Evolutionary conservation across 2,329 filamentous ascomycete species (phyloP), one percentile per base, ranked within the genome.

Genomic region (Colletotrichum kahawae): DNA sequence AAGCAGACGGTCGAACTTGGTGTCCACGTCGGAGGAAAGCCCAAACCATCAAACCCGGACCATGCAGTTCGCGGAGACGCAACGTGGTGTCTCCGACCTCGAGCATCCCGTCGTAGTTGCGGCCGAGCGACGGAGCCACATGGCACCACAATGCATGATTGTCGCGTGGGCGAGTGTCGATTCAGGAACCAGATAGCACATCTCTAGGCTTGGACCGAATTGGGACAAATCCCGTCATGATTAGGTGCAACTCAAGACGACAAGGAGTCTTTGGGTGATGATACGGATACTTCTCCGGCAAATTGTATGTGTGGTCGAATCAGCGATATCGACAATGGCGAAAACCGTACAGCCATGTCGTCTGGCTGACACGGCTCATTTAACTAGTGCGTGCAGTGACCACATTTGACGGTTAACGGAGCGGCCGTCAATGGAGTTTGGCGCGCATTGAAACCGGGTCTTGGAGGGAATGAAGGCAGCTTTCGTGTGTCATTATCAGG

Each of bases 401-500:
- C 69, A 75, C 31, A 43, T 54, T 57, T 24, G 36, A 72, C 43
- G 38, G 27, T 54, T 59, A 24, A 51, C 73, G 73, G 73, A 75
- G 64, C 29, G 63, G 63, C 73, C 73, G 73, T 75, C 62, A 27
- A 62, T 33, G 56, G 16, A n/a, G 31, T 62, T 31, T 29, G 60
- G 67, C 72, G 38, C 54, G 70, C 70, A 73, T 72, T 75, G 69
- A 73, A 73, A 73, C 70, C 57, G 34, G 63, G 70, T 73, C 57
- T 67, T 63, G 24, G 48, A 38, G 27, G 29, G 57, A 57, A 43
- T 51, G 43, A 67, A 57, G 43, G 27, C 34, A 38, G 57, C 29
- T 66, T 57, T 56, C 43, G 43, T 59, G 69, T 72, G 72, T 75
- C 69, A 72, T 59, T 75, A 64, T 72, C 63, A 64, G 69, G 72